Evolutionary conservation across 495 filamentous ascomycete genomes (phyloP), one percentile per base, ranked within the genome.

Genomic region (Geoglossum glabrum): DNA sequence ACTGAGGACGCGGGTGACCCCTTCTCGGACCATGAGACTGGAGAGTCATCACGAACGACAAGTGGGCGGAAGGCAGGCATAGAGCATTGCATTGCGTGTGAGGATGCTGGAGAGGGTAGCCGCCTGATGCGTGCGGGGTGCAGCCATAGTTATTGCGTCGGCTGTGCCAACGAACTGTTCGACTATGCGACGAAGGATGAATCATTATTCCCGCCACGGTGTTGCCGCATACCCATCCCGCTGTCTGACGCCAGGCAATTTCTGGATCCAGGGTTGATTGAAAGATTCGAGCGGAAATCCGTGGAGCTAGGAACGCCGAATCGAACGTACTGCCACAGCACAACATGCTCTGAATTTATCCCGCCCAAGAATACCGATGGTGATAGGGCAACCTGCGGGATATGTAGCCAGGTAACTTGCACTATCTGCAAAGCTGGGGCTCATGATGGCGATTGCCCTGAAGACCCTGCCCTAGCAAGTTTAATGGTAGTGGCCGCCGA

Each of bases 201-300:
- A 56, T 64, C 73, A 0, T 54, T 74, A 0, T 79, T 76, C 55
- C 78, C 78, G 0, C 76, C 78, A 7, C 68, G 72, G 21, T 80
- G 78, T 62, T 79, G 76, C 55, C 57, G 63, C 38, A 56, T 73
- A 33, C 25, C 59, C 0, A 72, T 81, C 21, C 59, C 69, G 6
- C 54, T 75, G 45, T 63, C 65, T 6, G 33, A 34, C 0, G 70
- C 60, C 36, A 61, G 66, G 0, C 23, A 60, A 7, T 64, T 71
- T 54, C 64, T 80, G 3, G 51, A 60, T 0, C 4, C 49, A 0
- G 62, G 67, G 0, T 46, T 75, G 0, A 33, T 67, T 0, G 43
- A 65, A 0, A 31, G 61, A 10, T 77, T 73, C 56, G 57, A 61
- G 9, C 58, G 63, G 19, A 79, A 74, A 60, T 63, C 66, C 30